Percentiles rank a stretch among this genome's conserved stretches.
These are phyloP conservation scores for Oehlia diaphana DNA, from an alignment of 192 early-diverging fungal species.

Conservation along the genomic window DNA sequence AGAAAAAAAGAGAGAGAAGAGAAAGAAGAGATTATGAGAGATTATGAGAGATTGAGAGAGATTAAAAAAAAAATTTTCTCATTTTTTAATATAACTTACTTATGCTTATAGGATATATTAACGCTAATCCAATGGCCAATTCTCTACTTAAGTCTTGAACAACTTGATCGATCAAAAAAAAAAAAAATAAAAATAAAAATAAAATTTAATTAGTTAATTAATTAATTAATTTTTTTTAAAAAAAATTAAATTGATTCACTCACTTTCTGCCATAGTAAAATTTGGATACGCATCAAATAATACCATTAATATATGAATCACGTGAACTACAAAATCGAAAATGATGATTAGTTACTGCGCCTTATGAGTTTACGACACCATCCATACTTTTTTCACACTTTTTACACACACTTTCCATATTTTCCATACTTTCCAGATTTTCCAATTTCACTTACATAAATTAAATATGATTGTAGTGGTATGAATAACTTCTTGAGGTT, in stretches of 20 bases:
- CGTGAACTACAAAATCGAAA: neutral
- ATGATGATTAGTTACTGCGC: neutral
- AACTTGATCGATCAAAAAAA: neutral
- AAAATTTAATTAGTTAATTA: too few relatives aligned
- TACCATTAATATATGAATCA: neutral
- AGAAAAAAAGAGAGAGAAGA: too few relatives aligned
- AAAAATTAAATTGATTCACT: neutral
- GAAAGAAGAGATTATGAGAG: too few relatives aligned
- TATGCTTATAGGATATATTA: conserved; percentile 16
- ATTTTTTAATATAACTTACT: neutral
- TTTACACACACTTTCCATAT: too few relatives aligned
- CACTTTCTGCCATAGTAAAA: neutral
- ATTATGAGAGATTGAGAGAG: too few relatives aligned
- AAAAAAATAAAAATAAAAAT: too few relatives aligned
- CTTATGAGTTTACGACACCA: neutral
- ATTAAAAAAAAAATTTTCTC: too few relatives aligned
- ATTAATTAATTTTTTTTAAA: too few relatives aligned
- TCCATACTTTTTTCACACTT: too few relatives aligned
- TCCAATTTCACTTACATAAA: neutral
- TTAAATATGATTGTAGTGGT: neutral
- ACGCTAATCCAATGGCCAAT: neutral
- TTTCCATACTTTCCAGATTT: too few relatives aligned
- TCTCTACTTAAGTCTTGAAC: neutral
- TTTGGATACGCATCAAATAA: neutral
- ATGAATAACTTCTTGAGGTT: neutral